phyloP scores from a whole-genome alignment of 495 filamentous ascomycete species.

The Penicillium pancosmium region DNA sequence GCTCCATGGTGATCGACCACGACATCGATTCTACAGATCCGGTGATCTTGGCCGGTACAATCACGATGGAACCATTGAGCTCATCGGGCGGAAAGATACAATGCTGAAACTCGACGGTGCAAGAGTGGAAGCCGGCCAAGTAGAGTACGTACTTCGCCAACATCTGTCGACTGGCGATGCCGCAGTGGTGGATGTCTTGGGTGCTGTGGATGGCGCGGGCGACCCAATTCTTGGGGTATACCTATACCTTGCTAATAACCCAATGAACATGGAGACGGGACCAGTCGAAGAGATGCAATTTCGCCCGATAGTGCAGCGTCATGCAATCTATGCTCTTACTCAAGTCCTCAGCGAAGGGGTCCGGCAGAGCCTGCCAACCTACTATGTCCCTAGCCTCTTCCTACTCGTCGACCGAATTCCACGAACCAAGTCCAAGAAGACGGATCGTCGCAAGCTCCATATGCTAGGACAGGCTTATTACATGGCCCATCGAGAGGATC shows the following conservation, averaged over 20 bases:
- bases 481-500: conserved; percentile 20
- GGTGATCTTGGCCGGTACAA: conserved; percentile 77
- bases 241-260: conserved; percentile 22
- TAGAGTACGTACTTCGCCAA: conserved; percentile 40
- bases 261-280: conserved; percentile 13
- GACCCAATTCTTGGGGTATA: conserved; percentile 29
- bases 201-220: conserved; percentile 21
- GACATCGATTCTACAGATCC: conserved; percentile 62
- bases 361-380: conserved; percentile 19
- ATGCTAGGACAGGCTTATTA: conserved; percentile 24
- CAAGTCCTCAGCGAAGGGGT: conserved; percentile 13
- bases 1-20: conserved; percentile 12
- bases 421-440: conserved; percentile 46
- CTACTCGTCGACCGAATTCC: conserved; percentile 39
- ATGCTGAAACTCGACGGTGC: conserved; percentile 82
- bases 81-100: conserved; percentile 75
- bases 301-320: conserved; percentile 12
- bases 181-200: conserved; percentile 30
- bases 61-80: conserved; percentile 70
- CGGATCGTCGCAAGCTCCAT: conserved; percentile 38
- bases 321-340: conserved; percentile 10
- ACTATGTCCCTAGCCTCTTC: conserved; percentile 30
- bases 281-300: conserved; percentile 23
- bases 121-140: conserved; percentile 76
- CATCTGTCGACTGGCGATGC: conserved; percentile 20